Conservation (phyloP, 148 eudicot species). For the Heliosperma pusillum region DNA sequence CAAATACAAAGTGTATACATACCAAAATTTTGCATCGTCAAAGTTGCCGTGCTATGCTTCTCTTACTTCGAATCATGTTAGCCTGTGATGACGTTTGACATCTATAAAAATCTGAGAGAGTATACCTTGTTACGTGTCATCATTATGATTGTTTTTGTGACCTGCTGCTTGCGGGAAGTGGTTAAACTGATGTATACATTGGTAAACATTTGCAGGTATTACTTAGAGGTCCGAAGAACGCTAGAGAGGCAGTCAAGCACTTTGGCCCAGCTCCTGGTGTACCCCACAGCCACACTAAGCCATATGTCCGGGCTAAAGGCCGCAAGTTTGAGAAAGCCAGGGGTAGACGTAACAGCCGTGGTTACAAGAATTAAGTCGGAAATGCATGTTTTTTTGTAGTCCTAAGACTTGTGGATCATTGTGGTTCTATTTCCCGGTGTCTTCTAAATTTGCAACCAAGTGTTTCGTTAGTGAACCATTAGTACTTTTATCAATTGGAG, state of each 20-base stretch:
- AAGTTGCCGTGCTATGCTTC: too few relatives aligned
- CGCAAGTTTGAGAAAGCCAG: slow-evolving; percentile 83
- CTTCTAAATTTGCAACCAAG: background rate
- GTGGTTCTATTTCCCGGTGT: slow-evolving; percentile 3
- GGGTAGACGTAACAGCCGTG: slow-evolving; percentile 89
- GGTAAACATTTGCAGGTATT: slow-evolving; percentile 50
- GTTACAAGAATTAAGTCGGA: slow-evolving; percentile 48
- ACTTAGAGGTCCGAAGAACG: slow-evolving; percentile 81
- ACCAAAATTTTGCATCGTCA: too few relatives aligned
- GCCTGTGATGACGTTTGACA: background rate
- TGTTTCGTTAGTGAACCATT: background rate
- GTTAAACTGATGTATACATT: background rate
- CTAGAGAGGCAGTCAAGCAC: slow-evolving; percentile 90
- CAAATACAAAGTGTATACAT: too few relatives aligned
- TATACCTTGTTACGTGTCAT: background rate
- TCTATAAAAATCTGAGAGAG: background rate
- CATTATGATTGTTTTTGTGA: background rate
- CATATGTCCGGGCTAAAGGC: slow-evolving; percentile 75
- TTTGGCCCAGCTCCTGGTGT: slow-evolving; percentile 97
- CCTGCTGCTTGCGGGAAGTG: background rate
- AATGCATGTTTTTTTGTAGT: slow-evolving; percentile 15
- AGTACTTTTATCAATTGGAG: background rate
- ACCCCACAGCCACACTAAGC: slow-evolving; percentile 94
- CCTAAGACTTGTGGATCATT: slow-evolving; percentile 22
- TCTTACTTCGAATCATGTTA: too few relatives aligned